phyloP scores from a whole-genome alignment of 2,329 filamentous ascomycete species.

The Aureobasidium namibiae region DNA sequence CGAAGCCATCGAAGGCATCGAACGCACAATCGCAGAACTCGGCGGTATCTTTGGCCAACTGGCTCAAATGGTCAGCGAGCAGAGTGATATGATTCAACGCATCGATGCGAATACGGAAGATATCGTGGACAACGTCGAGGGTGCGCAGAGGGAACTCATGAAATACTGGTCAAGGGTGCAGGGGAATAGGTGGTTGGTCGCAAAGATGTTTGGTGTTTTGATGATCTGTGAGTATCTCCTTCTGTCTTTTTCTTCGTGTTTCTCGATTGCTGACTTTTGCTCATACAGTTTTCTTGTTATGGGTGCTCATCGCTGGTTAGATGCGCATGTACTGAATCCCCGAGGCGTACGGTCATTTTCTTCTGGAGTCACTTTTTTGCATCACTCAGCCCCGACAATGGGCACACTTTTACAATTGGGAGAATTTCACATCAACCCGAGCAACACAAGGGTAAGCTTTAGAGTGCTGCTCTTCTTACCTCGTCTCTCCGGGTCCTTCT shows the following conservation, averaged over 20 bases:
- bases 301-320: slow-evolving; percentile 27
- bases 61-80: slow-evolving; percentile 93
- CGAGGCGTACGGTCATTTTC: neutral
- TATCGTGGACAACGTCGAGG: slow-evolving; percentile 96
- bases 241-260: neutral
- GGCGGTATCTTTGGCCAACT: slow-evolving; percentile 90
- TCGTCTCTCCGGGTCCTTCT: no score
- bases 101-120: slow-evolving; percentile 98
- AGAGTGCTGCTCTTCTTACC: no score
- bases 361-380: no score
- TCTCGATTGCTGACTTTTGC: neutral
- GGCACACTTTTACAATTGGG: no score
- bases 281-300: slow-evolving; percentile 26
- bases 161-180: slow-evolving; percentile 96
- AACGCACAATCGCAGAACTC: slow-evolving; percentile 87
- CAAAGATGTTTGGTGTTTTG: slow-evolving; percentile 74
- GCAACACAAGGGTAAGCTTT: no score
- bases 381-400: no score
- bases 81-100: slow-evolving; percentile 94
- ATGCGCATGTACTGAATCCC: neutral
- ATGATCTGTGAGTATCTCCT: slow-evolving; percentile 65
- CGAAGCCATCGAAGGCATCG: slow-evolving; percentile 93
- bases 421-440: no score
- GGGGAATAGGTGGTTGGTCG: slow-evolving; percentile 90
- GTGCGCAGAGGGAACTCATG: slow-evolving; percentile 86